A percentile compares a stretch with the other conserved stretches of the same genome.
These are phyloP conservation scores for Thalassiosira pacifica DNA, from an alignment of 352 stramenopile genomes.

Conservation along the genomic window DNA sequence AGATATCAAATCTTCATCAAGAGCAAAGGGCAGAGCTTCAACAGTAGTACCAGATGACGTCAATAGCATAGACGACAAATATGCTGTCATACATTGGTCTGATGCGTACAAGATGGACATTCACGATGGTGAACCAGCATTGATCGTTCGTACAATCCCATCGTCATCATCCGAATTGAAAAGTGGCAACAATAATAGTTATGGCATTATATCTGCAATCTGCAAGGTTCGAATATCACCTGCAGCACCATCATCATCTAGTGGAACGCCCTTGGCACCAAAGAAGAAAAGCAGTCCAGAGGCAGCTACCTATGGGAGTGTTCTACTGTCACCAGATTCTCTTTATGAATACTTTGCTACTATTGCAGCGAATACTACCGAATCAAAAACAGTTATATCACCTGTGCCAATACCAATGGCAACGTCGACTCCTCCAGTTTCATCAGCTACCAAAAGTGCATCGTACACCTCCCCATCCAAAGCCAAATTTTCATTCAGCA, in stretches of 20 bases:
- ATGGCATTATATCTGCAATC: slow-evolving; percentile 10
- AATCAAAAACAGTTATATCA: slow-evolving; percentile 2
- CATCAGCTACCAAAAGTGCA: not conserved
- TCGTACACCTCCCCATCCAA: slow-evolving; percentile 59
- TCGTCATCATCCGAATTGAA: not conserved
- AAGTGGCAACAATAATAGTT: not conserved
- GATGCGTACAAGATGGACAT: slow-evolving; percentile 55
- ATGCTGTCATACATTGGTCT: slow-evolving; percentile 21
- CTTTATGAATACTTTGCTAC: not conserved
- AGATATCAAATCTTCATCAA: not conserved
- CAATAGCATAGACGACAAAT: slow-evolving; percentile 38
- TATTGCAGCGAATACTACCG: not conserved
- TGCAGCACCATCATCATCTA: not conserved
- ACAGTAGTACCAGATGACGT: not conserved
- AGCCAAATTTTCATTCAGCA: slow-evolving; percentile 76
- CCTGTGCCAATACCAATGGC: not conserved
- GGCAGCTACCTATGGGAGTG: not conserved
- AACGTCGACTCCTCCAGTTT: not conserved
- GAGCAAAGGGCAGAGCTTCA: not conserved
- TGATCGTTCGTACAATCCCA: slow-evolving; percentile 38
- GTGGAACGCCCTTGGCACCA: slow-evolving; percentile 7
- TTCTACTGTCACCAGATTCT: slow-evolving; percentile 1
- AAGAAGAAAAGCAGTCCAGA: slow-evolving; percentile 34
- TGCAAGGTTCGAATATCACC: slow-evolving; percentile 51
- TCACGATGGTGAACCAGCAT: slow-evolving; percentile 47